Percentiles rank a stretch among this genome's conserved stretches.
Conservation (phyloP, 305 asterid species). For the Caryopteris hybrid region DNA sequence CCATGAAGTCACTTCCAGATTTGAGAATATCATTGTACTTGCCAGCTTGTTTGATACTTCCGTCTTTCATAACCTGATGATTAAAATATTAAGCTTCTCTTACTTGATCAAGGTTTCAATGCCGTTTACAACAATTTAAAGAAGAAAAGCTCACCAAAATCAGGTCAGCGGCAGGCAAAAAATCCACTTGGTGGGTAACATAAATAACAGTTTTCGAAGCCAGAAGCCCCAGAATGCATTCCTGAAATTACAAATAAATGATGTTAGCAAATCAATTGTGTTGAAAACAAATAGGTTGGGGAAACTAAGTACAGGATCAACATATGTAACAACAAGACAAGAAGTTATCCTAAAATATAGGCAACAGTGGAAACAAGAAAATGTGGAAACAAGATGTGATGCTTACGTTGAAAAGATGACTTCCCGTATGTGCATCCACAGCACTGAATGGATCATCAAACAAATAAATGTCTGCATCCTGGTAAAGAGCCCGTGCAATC, state of each 20-base stretch:
- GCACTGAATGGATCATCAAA: slow-evolving; percentile 96
- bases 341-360: background rate
- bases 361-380: background rate
- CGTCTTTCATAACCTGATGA: slow-evolving; percentile 75
- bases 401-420: slow-evolving; percentile 77
- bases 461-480: slow-evolving; percentile 73
- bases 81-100: background rate
- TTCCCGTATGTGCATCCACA: slow-evolving; percentile 96
- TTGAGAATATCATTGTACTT: slow-evolving; percentile 65
- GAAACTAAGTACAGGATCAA: too few species aligned
- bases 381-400: background rate
- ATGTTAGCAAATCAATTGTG: background rate
- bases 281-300: too few species aligned
- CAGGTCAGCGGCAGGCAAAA: slow-evolving; percentile 79
- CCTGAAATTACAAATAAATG: slow-evolving; percentile 36
- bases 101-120: background rate
- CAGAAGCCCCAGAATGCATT: slow-evolving; percentile 60
- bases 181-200: slow-evolving; percentile 89
- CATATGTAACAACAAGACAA: background rate
- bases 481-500: slow-evolving; percentile 88
- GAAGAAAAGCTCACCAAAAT: slow-evolving; percentile 49
- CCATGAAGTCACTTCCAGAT: slow-evolving; percentile 67
- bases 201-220: slow-evolving; percentile 60
- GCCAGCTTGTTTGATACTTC: slow-evolving; percentile 67
- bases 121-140: background rate